phyloP scores from a whole-genome alignment of 345 rosid species.

The Lagerstroemia speciosa region DNA sequence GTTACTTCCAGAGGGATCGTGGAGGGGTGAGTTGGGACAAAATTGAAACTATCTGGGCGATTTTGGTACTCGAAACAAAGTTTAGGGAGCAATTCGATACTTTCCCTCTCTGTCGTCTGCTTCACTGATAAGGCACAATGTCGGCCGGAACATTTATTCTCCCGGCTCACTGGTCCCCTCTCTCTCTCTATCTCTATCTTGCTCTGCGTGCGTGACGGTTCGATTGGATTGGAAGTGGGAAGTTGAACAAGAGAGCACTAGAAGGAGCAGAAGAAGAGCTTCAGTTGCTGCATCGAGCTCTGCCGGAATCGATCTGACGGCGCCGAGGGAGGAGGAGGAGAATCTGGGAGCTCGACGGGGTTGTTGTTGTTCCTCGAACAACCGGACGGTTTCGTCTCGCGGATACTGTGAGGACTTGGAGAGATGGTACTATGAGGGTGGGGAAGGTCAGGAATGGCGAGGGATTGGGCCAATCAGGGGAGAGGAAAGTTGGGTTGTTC shows the following conservation, averaged over 20 bases:
- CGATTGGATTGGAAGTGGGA: background rate
- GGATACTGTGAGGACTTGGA: slow-evolving; percentile 11
- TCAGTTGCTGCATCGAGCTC: background rate
- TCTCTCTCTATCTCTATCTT: background rate
- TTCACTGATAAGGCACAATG: no score
- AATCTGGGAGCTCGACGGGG: slow-evolving; percentile 1
- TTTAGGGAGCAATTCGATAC: background rate
- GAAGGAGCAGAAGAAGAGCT: background rate
- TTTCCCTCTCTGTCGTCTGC: background rate
- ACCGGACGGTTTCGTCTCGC: background rate
- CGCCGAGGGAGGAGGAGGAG: background rate
- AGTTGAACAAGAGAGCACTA: background rate
- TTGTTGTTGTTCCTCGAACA: background rate
- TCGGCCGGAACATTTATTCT: background rate
- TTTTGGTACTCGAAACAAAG: background rate
- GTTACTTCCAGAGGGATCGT: no score
- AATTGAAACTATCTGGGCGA: background rate
- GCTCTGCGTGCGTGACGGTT: no score
- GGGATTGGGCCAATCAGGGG: slow-evolving; percentile 42
- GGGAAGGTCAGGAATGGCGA: slow-evolving; percentile 27
- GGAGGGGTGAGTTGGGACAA: no score
- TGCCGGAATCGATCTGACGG: background rate
- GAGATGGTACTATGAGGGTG: slow-evolving; percentile 43
- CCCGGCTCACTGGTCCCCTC: background rate
- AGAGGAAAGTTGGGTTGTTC: slow-evolving; percentile 39